Conservation (phyloP, 2,329 filamentous ascomycete genomes). For the Phialophora macrospora region DNA sequence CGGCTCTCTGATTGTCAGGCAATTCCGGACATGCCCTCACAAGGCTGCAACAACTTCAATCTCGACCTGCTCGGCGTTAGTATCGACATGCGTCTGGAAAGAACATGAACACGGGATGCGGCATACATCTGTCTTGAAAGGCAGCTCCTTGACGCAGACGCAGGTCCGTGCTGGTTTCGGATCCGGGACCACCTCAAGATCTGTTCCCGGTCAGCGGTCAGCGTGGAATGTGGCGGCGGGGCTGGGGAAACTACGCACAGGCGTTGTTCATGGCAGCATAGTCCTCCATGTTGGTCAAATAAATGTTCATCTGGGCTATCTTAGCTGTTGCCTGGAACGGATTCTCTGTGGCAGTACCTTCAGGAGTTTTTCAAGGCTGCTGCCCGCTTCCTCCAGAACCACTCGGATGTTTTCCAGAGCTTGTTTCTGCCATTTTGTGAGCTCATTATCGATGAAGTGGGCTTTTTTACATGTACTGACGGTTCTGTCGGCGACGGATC, state of each 20-base stretch:
- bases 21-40: constrained; percentile 33
- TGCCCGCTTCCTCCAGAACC: constrained; percentile 66
- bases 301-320: constrained; percentile 57
- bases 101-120: neutral
- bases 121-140: constrained; percentile 38
- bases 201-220: constrained; percentile 21
- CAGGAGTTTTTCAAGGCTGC: constrained; percentile 63
- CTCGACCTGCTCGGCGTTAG: constrained; percentile 32
- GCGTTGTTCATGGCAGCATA: constrained; percentile 80
- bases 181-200: constrained; percentile 35
- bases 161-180: constrained; percentile 39
- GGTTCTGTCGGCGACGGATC: constrained; percentile 39
- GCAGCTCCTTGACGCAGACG: constrained; percentile 39
- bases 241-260: constrained; percentile 53
- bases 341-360: constrained; percentile 55
- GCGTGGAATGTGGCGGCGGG: constrained; percentile 26
- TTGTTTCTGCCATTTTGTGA: constrained; percentile 24
- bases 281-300: constrained; percentile 67
- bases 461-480: constrained; percentile 22
- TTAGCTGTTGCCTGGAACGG: neutral
- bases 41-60: constrained; percentile 39
- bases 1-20: neutral
- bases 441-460: neutral
- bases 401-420: constrained; percentile 58
- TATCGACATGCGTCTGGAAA: neutral